phyloP scores from a whole-genome alignment of 768 basidiomycete genomes.

The Lentinula guzmanii region DNA sequence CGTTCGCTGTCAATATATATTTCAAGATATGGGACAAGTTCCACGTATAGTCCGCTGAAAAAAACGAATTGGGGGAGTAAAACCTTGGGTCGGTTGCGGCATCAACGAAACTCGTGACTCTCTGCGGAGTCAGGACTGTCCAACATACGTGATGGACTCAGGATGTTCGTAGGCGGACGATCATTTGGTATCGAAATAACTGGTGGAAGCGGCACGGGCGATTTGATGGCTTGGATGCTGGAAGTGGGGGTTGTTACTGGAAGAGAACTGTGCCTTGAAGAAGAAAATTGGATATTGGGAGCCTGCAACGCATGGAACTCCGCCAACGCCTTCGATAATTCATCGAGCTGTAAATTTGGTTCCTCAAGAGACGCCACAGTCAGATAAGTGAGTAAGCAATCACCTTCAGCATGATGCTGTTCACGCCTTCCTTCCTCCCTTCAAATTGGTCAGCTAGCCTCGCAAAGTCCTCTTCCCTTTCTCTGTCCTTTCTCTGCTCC shows the following conservation, averaged over 20 bases:
- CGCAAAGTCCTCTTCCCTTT: slow-evolving; percentile 63
- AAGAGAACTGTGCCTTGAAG: slow-evolving; percentile 22
- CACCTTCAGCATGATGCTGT: slow-evolving; percentile 72
- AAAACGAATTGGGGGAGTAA: too few species aligned
- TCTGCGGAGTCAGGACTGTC: slow-evolving; percentile 27
- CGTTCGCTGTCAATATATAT: not conserved
- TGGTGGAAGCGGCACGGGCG: not conserved
- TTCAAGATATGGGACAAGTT: not conserved
- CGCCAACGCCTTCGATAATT: slow-evolving; percentile 44
- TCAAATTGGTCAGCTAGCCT: slow-evolving; percentile 63
- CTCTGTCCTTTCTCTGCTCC: slow-evolving; percentile 47
- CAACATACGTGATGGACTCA: slow-evolving; percentile 15
- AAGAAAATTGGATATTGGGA: slow-evolving; percentile 35
- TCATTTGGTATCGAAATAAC: not conserved
- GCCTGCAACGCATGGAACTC: slow-evolving; percentile 45
- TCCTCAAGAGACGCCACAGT: slow-evolving; percentile 5
- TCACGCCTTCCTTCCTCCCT: slow-evolving; percentile 62
- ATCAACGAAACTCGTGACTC: not conserved
- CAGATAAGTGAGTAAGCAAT: slow-evolving; percentile 7
- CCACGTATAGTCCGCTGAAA: not conserved
- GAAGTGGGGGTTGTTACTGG: slow-evolving; percentile 6
- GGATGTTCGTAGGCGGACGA: not conserved
- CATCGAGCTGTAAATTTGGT: slow-evolving; percentile 41
- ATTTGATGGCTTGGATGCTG: not conserved
- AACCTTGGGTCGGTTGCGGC: not conserved